Base-by-base conservation (phyloP, 2,329 filamentous ascomycete species). In the Rutstroemia sydowiana region DNA sequence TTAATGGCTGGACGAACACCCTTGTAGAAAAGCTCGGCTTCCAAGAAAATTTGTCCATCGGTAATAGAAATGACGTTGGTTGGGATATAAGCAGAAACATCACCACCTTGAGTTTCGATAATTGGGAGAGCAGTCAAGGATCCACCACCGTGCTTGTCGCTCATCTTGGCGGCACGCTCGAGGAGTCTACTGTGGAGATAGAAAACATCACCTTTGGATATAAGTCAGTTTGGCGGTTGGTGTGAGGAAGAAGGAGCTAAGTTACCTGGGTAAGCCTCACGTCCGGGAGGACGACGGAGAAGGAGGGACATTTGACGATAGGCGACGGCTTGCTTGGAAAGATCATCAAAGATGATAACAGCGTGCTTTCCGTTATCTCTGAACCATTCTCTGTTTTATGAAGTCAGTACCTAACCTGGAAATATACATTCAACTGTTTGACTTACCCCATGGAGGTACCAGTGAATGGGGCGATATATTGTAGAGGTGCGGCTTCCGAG, bases 1-100 rank as follows among this genome's bases (percentile, higher is more conserved):
- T 98, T 98, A 76, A 98, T 98, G 78, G 93, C 93, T 68, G 93
- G 93, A 71, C 93, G 92, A 76, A 98, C 78, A 95, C 93, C 93
- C 88, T 98, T 98, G 89, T 96, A 97, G 87, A 97, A 98, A 62
- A 97, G 82, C 76, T 98, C 93, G 65, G 92, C 76, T 78, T 98
- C 93, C 80, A 98, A 82, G 88, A 98, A 98, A 76, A 98, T 97
- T 80, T 98, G 93, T 61, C 93, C 93, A 70, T 97, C 93, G 67
- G 93, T 98, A 71, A 98, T 98, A 73, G 92, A 97, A 84, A 98
- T 98, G 78, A 97, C 93, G 82, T 97, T 98, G 78, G 93, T 98
- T 68, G 93, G 93, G 83, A 98, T 97, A 77, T 97, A 98, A 66
- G 93, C 93, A 66, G 93, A 97, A 70, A 98, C 93, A 77, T 98